Percentiles rank a stretch among this genome's conserved stretches.
Evolutionary conservation across 192 early-diverging fungal species (phyloP).

Genomic region (Chytriomyces hyalinus): DNA sequence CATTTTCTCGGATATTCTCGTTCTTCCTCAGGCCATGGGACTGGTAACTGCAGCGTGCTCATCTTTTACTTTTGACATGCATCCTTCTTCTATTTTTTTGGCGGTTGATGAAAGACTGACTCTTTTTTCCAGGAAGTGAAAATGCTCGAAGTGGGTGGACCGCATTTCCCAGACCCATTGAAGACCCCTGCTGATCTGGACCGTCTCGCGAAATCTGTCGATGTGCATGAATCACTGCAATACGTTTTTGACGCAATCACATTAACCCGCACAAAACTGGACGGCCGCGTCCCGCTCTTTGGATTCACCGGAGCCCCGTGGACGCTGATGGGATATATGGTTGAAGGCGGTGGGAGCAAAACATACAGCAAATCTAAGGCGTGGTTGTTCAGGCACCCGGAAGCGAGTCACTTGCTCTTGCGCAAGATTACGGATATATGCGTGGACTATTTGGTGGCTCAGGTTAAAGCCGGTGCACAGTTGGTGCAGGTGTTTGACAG

Average conservation of each 20-base stretch:
- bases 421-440: constrained; percentile 80
- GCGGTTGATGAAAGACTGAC: too few species aligned
- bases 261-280: constrained; percentile 82
- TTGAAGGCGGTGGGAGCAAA: constrained; percentile 96
- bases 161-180: constrained; percentile 86
- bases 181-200: constrained; percentile 70
- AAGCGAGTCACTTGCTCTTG: constrained; percentile 78
- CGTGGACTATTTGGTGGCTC: constrained; percentile 86
- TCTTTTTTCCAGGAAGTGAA: constrained; percentile 63
- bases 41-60: constrained; percentile 42
- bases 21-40: constrained; percentile 96
- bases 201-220: constrained; percentile 64
- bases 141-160: constrained; percentile 91
- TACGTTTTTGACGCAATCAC: constrained; percentile 96
- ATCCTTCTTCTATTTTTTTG: too few species aligned
- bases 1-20: constrained; percentile 98
- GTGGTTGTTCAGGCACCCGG: constrained; percentile 84
- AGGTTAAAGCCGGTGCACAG: constrained; percentile 96
- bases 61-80: background rate
- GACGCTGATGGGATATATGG: constrained; percentile 99
- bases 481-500: constrained; percentile 97
- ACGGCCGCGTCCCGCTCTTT: constrained; percentile 87
- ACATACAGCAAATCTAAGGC: constrained; percentile 87
- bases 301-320: constrained; percentile 98
- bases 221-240: constrained; percentile 77